phyloP scores from a whole-genome alignment of 2,329 filamentous ascomycete species.

The Aurifilum marmelostoma region DNA sequence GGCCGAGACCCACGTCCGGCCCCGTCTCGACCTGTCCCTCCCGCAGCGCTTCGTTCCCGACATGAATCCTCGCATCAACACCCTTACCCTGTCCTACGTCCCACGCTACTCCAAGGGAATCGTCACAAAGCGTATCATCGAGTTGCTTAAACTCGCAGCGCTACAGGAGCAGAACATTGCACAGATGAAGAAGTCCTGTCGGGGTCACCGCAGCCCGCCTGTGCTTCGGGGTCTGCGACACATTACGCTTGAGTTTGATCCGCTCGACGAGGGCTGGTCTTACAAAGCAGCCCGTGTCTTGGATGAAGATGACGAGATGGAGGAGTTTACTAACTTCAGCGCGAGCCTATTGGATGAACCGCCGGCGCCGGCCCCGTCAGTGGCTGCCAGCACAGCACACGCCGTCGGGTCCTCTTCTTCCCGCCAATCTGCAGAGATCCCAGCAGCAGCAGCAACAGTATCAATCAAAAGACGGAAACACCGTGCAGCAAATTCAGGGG shows the following conservation, averaged over 20 bases:
- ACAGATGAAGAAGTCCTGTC: slow-evolving; percentile 30
- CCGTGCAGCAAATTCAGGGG: background rate
- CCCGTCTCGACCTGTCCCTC: slow-evolving; percentile 50
- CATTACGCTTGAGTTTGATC: slow-evolving; percentile 58
- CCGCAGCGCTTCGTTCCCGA: slow-evolving; percentile 55
- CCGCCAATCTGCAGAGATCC: background rate
- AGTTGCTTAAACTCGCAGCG: slow-evolving; percentile 51
- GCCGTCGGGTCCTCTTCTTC: slow-evolving; percentile 21
- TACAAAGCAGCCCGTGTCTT: slow-evolving; percentile 35
- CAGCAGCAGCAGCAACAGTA: background rate
- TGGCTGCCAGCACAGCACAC: slow-evolving; percentile 13
- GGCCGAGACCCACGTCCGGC: slow-evolving; percentile 50
- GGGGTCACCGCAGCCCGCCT: slow-evolving; percentile 44
- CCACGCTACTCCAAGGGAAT: slow-evolving; percentile 57
- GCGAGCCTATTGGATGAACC: slow-evolving; percentile 35
- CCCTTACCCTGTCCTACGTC: slow-evolving; percentile 57
- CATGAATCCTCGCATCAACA: slow-evolving; percentile 58
- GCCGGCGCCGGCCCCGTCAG: slow-evolving; percentile 10
- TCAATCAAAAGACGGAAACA: background rate
- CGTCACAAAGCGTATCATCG: slow-evolving; percentile 50
- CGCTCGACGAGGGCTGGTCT: slow-evolving; percentile 44
- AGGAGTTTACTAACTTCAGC: slow-evolving; percentile 53
- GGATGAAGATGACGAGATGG: slow-evolving; percentile 41
- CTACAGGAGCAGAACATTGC: slow-evolving; percentile 54
- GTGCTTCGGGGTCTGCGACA: slow-evolving; percentile 56